Conservation (phyloP, 2,329 filamentous ascomycete species). For the Decorospora gaudefroyi region DNA sequence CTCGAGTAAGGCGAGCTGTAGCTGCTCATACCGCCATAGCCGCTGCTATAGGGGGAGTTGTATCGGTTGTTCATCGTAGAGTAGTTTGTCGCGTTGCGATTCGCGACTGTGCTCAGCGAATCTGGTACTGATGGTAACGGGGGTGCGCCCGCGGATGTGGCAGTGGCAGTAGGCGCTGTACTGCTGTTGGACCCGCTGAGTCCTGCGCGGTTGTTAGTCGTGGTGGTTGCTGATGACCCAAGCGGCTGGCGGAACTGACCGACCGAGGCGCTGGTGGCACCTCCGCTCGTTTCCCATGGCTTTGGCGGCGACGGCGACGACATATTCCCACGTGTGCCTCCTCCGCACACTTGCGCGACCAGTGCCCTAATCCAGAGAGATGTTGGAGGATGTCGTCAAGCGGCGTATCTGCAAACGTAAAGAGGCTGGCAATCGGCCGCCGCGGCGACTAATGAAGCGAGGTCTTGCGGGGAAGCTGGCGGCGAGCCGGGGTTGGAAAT, state of each 20-base stretch:
- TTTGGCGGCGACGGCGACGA: constrained; percentile 82
- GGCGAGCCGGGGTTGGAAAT: constrained; percentile 5
- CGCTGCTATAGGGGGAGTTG: constrained; percentile 54
- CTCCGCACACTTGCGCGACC: constrained; percentile 30
- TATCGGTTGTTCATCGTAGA: constrained; percentile 65
- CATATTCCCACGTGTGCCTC: constrained; percentile 49
- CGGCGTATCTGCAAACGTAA: constrained; percentile 9
- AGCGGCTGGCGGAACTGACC: constrained; percentile 34
- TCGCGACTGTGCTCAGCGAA: constrained; percentile 76
- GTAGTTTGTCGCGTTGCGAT: constrained; percentile 85
- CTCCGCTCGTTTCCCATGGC: constrained; percentile 87
- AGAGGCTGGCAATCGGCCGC: constrained; percentile 12
- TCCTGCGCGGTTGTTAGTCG: constrained; percentile 37
- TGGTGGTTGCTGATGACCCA: constrained; percentile 19
- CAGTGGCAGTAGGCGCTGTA: constrained; percentile 52
- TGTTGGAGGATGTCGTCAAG: constrained; percentile 15
- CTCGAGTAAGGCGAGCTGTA: constrained; percentile 62
- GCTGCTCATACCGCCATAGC: constrained; percentile 56
- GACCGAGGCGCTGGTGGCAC: constrained; percentile 52
- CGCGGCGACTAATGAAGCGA: constrained; percentile 11
- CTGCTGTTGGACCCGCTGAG: constrained; percentile 44
- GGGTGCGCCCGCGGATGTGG: constrained; percentile 57
- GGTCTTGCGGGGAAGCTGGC: constrained; percentile 17
- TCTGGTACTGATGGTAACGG: constrained; percentile 80
- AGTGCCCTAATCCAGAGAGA: constrained; percentile 3